phyloP scores from a whole-genome alignment of 768 basidiomycete species.

The Lentinula boryana region DNA sequence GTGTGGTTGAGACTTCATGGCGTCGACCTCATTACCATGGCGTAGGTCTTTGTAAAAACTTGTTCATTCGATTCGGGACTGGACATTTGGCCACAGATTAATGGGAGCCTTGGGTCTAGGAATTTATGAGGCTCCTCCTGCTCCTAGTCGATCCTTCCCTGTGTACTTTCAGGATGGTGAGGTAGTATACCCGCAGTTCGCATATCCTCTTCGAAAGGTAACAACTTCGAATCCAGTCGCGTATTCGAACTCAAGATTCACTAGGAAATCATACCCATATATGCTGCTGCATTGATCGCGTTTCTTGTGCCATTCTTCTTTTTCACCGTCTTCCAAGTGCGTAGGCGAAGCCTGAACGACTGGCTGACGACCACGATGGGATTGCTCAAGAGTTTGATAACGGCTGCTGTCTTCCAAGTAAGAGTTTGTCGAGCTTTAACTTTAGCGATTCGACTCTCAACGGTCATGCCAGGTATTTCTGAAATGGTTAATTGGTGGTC shows the following conservation, averaged over 20 bases:
- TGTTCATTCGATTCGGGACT: too few species aligned
- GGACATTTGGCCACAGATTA: slow-evolving; percentile 8
- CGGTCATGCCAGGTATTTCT: slow-evolving; percentile 38
- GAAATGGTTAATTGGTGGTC: slow-evolving; percentile 48
- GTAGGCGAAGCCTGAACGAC: slow-evolving; percentile 38
- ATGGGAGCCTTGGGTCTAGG: slow-evolving; percentile 52
- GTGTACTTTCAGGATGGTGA: slow-evolving; percentile 38
- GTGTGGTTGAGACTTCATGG: slow-evolving; percentile 42
- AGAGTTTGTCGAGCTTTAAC: slow-evolving; percentile 15
- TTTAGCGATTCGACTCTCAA: slow-evolving; percentile 15
- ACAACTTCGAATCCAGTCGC: background rate
- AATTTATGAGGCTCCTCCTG: slow-evolving; percentile 44
- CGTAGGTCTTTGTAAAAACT: background rate
- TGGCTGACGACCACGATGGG: slow-evolving; percentile 48
- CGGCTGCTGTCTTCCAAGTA: slow-evolving; percentile 36
- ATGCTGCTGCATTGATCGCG: slow-evolving; percentile 43
- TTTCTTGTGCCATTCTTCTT: slow-evolving; percentile 52
- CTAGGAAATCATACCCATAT: slow-evolving; percentile 47
- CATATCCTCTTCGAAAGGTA: slow-evolving; percentile 38
- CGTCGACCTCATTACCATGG: slow-evolving; percentile 49
- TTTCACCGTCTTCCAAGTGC: slow-evolving; percentile 48
- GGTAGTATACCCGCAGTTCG: slow-evolving; percentile 47
- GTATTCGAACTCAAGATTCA: too few species aligned
- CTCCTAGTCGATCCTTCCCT: slow-evolving; percentile 37
- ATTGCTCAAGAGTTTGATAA: slow-evolving; percentile 42